A percentile compares a stretch with the other conserved stretches of the same genome.
Evolutionary conservation across 768 basidiomycete species (phyloP).

Genomic region (Trametes punicea): DNA sequence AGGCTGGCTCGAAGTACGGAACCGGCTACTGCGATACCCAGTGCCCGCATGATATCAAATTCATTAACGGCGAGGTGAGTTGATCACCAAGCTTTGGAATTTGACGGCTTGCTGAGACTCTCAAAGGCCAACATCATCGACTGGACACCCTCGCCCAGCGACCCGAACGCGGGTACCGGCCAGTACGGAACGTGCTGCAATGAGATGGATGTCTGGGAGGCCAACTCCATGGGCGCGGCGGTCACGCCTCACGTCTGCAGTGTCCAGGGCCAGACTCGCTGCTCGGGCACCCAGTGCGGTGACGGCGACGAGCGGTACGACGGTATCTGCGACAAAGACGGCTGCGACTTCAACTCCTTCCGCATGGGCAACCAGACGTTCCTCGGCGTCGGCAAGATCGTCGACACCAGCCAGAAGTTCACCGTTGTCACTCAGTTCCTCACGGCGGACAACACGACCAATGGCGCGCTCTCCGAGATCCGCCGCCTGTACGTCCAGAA

Average conservation of each 20-base stretch:
- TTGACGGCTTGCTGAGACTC: slow-evolving; percentile 22
- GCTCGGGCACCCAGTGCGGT: slow-evolving; percentile 40
- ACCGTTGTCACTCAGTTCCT: slow-evolving; percentile 61
- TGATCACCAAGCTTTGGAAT: too few species aligned
- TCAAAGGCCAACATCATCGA: slow-evolving; percentile 31
- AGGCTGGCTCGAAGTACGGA: slow-evolving; percentile 58
- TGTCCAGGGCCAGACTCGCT: slow-evolving; percentile 45
- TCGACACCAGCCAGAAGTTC: slow-evolving; percentile 50
- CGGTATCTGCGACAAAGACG: slow-evolving; percentile 51
- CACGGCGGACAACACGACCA: slow-evolving; percentile 41
- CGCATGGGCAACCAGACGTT: slow-evolving; percentile 48
- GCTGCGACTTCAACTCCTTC: slow-evolving; percentile 63
- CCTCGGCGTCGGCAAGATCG: slow-evolving; percentile 45
- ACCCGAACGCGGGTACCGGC: slow-evolving; percentile 30
- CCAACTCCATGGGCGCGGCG: slow-evolving; percentile 31
- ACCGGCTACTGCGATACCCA: slow-evolving; percentile 67
- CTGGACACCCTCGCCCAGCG: slow-evolving; percentile 24
- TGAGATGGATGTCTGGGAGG: slow-evolving; percentile 37
- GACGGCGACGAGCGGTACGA: slow-evolving; percentile 34
- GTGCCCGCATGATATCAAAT: slow-evolving; percentile 56
- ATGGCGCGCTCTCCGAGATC: slow-evolving; percentile 50
- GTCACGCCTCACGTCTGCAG: slow-evolving; percentile 29
- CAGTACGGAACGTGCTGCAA: slow-evolving; percentile 32
- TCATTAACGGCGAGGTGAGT: slow-evolving; percentile 51
- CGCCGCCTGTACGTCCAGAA: slow-evolving; percentile 54